Percentiles rank a stretch among this genome's conserved stretches.
phyloP scores from a whole-genome alignment of 768 basidiomycete genomes.

The Jaapia argillacea region DNA sequence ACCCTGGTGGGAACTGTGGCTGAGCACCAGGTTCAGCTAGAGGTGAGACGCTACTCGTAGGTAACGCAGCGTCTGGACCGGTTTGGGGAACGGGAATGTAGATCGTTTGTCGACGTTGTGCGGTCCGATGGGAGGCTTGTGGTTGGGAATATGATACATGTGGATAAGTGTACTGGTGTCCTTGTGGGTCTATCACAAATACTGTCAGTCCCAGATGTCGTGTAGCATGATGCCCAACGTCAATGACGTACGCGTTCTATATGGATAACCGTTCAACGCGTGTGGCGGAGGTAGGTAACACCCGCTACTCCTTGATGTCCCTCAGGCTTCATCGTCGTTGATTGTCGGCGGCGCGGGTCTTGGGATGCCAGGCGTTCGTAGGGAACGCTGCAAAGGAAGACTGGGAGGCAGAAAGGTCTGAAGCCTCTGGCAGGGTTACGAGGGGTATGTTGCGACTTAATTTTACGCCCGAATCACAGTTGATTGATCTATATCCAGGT shows the following conservation, averaged over 20 bases:
- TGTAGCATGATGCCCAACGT: constrained; percentile 1
- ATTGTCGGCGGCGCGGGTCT: constrained; percentile 3
- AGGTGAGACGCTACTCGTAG: constrained; percentile 2
- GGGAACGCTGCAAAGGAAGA: too few relatives aligned
- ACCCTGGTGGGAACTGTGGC: not conserved
- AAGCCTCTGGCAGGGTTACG: constrained; percentile 10
- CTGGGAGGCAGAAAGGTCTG: constrained; percentile 12
- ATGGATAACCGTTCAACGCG: constrained; percentile 2
- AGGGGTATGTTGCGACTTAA: constrained; percentile 5
- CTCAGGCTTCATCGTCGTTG: too few relatives aligned
- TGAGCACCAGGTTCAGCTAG: constrained; percentile 1
- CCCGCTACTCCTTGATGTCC: too few relatives aligned
- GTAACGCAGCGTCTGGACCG: not conserved
- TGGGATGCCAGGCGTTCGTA: too few relatives aligned
- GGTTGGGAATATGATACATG: constrained; percentile 2
- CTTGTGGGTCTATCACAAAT: constrained; percentile 2
- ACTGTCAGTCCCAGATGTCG: not conserved
- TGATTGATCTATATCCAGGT: constrained; percentile 5
- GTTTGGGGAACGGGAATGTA: constrained; percentile 4
- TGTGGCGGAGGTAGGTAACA: too few relatives aligned
- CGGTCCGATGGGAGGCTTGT: too few relatives aligned
- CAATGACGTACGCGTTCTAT: constrained; percentile 1
- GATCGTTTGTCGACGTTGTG: constrained; percentile 3
- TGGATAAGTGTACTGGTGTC: constrained; percentile 1
- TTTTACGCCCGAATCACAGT: not conserved